A percentile compares a stretch with the other conserved stretches of the same genome.
These are phyloP conservation scores for Cubamyces lactineus DNA, from an alignment of 768 basidiomycete genomes.

Conservation along the genomic window DNA sequence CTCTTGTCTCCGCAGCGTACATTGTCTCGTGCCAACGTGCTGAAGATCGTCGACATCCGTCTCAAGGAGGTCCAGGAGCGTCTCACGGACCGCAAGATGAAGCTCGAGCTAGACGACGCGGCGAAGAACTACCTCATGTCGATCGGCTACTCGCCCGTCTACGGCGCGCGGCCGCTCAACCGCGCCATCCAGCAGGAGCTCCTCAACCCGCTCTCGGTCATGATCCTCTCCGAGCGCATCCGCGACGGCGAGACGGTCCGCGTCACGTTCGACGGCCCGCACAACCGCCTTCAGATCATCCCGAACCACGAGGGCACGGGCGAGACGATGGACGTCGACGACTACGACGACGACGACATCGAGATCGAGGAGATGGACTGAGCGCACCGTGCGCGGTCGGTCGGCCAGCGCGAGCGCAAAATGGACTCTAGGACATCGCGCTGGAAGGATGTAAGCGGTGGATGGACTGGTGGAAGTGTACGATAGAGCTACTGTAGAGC, in stretches of 20 bases:
- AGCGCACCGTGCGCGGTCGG: constrained; percentile 17
- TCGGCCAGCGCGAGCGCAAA: not conserved
- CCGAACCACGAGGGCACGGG: constrained; percentile 77
- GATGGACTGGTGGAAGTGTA: not conserved
- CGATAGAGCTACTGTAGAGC: constrained; percentile 1
- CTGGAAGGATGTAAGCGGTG: not conserved
- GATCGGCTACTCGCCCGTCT: constrained; percentile 77
- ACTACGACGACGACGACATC: constrained; percentile 53
- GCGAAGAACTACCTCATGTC: constrained; percentile 78
- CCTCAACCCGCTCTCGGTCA: constrained; percentile 85
- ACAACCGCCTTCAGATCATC: constrained; percentile 74
- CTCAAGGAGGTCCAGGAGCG: constrained; percentile 85
- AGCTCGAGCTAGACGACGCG: constrained; percentile 71
- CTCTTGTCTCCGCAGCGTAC: constrained; percentile 56
- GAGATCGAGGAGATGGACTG: constrained; percentile 78
- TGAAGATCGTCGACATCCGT: constrained; percentile 88
- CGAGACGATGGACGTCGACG: constrained; percentile 63
- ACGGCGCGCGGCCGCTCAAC: constrained; percentile 92
- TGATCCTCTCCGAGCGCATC: constrained; percentile 82
- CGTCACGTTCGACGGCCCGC: constrained; percentile 79
- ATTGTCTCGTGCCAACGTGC: constrained; percentile 74
- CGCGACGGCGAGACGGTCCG: constrained; percentile 78
- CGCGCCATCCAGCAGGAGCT: constrained; percentile 91
- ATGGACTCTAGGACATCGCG: not conserved
- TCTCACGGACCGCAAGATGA: constrained; percentile 79